Evolutionary conservation across 345 rosid species (phyloP), one percentile per base, ranked within the genome.

Genomic region (Combretum micranthum): DNA sequence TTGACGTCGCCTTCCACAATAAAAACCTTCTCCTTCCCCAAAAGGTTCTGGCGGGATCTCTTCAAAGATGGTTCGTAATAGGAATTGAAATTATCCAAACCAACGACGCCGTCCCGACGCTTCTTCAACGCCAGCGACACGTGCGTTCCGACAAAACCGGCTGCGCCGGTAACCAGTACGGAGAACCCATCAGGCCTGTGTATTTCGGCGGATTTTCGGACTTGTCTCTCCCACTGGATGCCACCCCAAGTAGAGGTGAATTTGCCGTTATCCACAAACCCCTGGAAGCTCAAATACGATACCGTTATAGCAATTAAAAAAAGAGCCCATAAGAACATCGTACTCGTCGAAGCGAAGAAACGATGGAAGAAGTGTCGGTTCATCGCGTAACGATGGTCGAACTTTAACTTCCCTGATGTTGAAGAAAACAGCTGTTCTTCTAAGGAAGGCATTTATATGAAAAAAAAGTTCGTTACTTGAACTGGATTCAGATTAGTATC

Each of bases 391-490:
- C 65, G 57, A 56, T 90, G 68, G 15, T 83, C 93, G 77, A 83
- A 80, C 76, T 90, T 90, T 80, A 90, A 80, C 75, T 90, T 90
- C 0, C 96, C 96, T 2, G 97, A 91, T 51, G 97, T 90, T 22
- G 97, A 85, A 20, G 96, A 96, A 64, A 85, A 87, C 62, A 85
- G 64, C 65, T 85, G 91, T 20, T 83, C 91, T 61, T 87, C 85
- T 23, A 85, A 65, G 0, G 85, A 83, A 50, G 90, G 90, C 95
- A 87, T 90, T 32, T 4, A n/a, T n/a, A n/a, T n/a, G n/a, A n/a
- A n/a, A n/a, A n/a, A n/a, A n/a, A n/a, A n/a, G n/a, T n/a, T n/a
- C n/a, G n/a, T n/a, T n/a, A n/a, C n/a, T n/a, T n/a, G n/a, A n/a
- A n/a, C n/a, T n/a, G n/a, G n/a, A n/a, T n/a, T n/a, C n/a, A n/a